phyloP scores from a whole-genome alignment of 371 early-diverging fungal species.

The Rhizopus microsporus region DNA sequence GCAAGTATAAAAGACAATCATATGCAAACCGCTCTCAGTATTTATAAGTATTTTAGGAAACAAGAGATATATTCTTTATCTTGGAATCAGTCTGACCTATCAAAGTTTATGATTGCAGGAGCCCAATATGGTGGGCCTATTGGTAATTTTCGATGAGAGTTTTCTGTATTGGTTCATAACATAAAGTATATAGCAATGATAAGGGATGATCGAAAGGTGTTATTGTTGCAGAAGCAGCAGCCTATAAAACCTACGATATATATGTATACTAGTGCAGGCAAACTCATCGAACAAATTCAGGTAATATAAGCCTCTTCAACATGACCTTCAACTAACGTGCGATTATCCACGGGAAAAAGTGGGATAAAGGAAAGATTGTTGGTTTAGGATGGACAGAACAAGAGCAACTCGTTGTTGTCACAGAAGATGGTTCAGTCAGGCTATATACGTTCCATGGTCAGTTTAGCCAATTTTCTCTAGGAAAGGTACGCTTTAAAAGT shows the following conservation, averaged over 20 bases:
- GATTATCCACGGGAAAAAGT: constrained; percentile 48
- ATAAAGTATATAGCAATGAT: constrained; percentile 69
- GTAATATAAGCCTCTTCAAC: constrained; percentile 31
- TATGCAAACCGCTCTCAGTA: background rate
- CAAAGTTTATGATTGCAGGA: constrained; percentile 78
- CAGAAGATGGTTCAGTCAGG: constrained; percentile 87
- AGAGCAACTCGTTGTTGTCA: constrained; percentile 86
- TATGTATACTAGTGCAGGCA: constrained; percentile 86
- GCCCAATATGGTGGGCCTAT: constrained; percentile 93
- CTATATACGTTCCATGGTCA: constrained; percentile 83
- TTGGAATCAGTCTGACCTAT: constrained; percentile 86
- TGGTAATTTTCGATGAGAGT: constrained; percentile 50
- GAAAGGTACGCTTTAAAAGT: constrained; percentile 51
- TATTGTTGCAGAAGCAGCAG: constrained; percentile 72
- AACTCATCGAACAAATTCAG: constrained; percentile 82
- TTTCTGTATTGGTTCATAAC: background rate
- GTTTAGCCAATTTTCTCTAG: constrained; percentile 80
- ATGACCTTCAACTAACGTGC: background rate
- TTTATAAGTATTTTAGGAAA: constrained; percentile 43
- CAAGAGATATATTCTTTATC: constrained; percentile 82
- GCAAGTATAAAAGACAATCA: constrained; percentile 17
- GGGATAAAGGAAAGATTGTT: constrained; percentile 89
- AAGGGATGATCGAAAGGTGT: constrained; percentile 81
- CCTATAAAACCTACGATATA: constrained; percentile 78
- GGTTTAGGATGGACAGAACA: constrained; percentile 88